Base-by-base conservation (phyloP, 2,329 filamentous ascomycete genomes). In the Alternaria viburni region DNA sequence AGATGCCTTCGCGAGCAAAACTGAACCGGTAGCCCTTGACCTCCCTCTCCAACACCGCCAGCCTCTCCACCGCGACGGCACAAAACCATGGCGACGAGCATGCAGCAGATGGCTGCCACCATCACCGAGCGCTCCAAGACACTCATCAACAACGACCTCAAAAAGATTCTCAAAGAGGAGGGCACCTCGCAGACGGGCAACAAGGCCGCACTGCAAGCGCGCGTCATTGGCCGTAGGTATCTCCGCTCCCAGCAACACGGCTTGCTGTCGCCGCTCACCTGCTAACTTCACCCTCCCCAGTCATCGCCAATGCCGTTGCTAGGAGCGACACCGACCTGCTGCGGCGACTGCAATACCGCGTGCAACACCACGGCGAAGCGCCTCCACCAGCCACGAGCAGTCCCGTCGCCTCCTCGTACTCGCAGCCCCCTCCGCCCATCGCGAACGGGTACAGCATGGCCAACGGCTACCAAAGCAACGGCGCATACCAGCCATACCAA, bases 121-220 rank as follows among this genome's bases (percentile, higher is more conserved):
- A 76, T 85, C 21, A 77, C 79, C 54, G 80, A 80, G 55, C 79
- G 83, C 67, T 80, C 86, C 52, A 88, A 87, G 74, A 84, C 81
- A 9, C 79, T 90, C 56, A 82, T 88, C 58, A 89, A 89, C 74
- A 83, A 83, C 63, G 89, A 94, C 72, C 86, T 97, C 52, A 92
- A 93, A 72, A 86, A 86, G 56, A 90, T 98, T 69, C 91, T 95
- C 75, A 87, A 88, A 67, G 84, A 87, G 64, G 92, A 97, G 81
- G 87, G 89, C 50, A 49, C 62, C 23, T 84, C 97, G 36, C 87
- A 88, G 69, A 92, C 90, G 26, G 96, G 96, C 19, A 90, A 96
- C 74, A 99, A 99, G 84, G 88, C 89, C 32, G 87, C 91, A 45
- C 83, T 98, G 63, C 93, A 97, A 81, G 83, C 83, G 62, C 90